Evolutionary conservation across 208 protist genomes (phyloP), one percentile per base, ranked within the genome.

Genomic region (Naegleria fowleri): DNA sequence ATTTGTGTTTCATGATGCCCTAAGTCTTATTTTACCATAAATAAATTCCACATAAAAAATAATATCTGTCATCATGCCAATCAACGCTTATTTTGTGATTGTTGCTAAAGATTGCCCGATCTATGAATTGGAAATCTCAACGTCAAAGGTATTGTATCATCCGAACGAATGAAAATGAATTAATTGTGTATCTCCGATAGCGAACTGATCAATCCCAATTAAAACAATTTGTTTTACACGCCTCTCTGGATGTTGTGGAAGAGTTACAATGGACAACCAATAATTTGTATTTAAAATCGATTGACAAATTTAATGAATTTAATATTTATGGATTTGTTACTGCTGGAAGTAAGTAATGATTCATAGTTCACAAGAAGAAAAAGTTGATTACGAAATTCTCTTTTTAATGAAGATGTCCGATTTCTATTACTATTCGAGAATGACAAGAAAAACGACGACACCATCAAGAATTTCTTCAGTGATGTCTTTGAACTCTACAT

Each of bases 261-360:
- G 91, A 92, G 79, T 19, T 88, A 16, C 55, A 89, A 76, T 92
- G 91, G 91, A 89, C 89, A 76, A 79, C n/a, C 2, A 43, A 90
- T n/a, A 29, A 9, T 41, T 55, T 92, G 7, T 91, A 38, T 92
- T 91, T 92, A 36, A 91, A 90, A 51, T 36, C 33, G 5, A 41
- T 92, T 79, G 91, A 92, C 22, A 90, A 76, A 36, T 92, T 92
- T 79, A 86, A 92, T 86, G 90, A 92, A 36, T 90, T 87, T 51
- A 36, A 25, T 7, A 58, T 90, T 33, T 91, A 33, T 22, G 88
- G 55, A 48, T 92, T 90, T 58, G 40, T 92, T 36, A 92, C 91
- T 51, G 75, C 19, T 75, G 85, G 87, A 88, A 40, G 87, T 88
- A 59, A 51, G 83, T 79, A 38, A 33, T 90, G 5, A 89, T 33